Evolutionary conservation across 768 basidiomycete genomes (phyloP), one percentile per base, ranked within the genome.

Genomic region (Candolleomyces efflorescens): DNA sequence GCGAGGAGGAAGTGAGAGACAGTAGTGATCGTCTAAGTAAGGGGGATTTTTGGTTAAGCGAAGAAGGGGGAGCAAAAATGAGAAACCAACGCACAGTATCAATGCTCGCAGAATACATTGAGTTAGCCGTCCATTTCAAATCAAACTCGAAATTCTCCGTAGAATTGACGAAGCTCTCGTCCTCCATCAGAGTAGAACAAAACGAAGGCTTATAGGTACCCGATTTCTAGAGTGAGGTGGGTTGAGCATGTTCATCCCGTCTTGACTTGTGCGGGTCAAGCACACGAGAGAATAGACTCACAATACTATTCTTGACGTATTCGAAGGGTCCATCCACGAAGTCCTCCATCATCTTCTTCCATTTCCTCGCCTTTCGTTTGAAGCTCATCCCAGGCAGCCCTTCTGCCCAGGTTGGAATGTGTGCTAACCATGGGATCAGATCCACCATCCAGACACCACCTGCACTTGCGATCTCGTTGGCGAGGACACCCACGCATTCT

Each of bases 111-210:
- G 78, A 73, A 66, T 87, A 90, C 86, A 91, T 89, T 27, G 88
- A 90, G 67, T 90, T 90, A n/a, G 90, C 89, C 1, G 86, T 83
- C 87, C 88, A 89, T 58, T 87, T 85, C 47, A 90, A 73, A 62
- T 91, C 89, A 60, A 83, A 84, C 63, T 88, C 85, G 46, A 78
- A 80, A 58, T 78, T 65, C 5, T 75, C 68, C 32, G 68, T 69
- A 39, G 69, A 57, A 49, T 72, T 74, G 36, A 58, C 65, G 60
- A 71, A 61, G 48, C 68, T 66, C 37, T 75, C 68, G 41, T 81
- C 79, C 47, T 85, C 83, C 13, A 90, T 73, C 18, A 89, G 71
- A 9, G 80, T 84, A 1, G 80, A 78, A 55, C 75, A 77, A 65
- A 78, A 79, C 10, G 74, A 77, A 6, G 71, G 70, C 41, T 68